Conservation (phyloP, 441 rosid genomes). For the Pelargonium australe region DNA sequence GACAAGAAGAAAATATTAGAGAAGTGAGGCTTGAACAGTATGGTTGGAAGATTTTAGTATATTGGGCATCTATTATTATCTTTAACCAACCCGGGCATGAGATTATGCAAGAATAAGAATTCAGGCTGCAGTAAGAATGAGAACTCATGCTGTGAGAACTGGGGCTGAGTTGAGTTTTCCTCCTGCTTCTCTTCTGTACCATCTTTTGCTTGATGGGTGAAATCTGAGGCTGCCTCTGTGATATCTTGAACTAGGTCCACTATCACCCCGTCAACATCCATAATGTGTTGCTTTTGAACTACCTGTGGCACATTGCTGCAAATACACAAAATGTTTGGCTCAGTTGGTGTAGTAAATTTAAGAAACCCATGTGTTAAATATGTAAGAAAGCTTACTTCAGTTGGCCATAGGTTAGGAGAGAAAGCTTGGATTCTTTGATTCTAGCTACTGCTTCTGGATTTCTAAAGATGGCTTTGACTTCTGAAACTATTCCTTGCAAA, state of each 20-base stretch:
- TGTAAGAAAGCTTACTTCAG: slow-evolving; percentile 33
- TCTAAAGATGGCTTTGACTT: slow-evolving; percentile 46
- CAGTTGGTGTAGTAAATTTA: background rate
- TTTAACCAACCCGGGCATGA: slow-evolving; percentile 35
- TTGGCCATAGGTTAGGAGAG: slow-evolving; percentile 51
- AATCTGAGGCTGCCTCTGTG: slow-evolving; percentile 31
- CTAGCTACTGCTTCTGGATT: slow-evolving; percentile 33
- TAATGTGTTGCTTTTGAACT: slow-evolving; percentile 35
- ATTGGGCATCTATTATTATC: too few species aligned
- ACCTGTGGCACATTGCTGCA: slow-evolving; percentile 52
- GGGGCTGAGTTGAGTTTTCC: slow-evolving; percentile 21
- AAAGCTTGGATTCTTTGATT: slow-evolving; percentile 42
- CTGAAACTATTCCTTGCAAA: slow-evolving; percentile 57
- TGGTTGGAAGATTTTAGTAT: too few species aligned
- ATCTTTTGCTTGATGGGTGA: slow-evolving; percentile 17
- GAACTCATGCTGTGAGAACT: slow-evolving; percentile 30
- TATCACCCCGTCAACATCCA: slow-evolving; percentile 56
- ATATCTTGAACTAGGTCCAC: slow-evolving; percentile 43
- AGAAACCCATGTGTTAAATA: background rate
- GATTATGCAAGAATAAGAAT: background rate
- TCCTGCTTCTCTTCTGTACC: slow-evolving; percentile 20
- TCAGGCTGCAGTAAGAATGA: slow-evolving; percentile 29
- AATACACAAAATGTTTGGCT: background rate
- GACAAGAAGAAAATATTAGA: too few species aligned
- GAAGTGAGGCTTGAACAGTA: too few species aligned